Evolutionary conservation across 306 rosid species (phyloP), one percentile per base, ranked within the genome.

Genomic region (Cucurbita pepo): DNA sequence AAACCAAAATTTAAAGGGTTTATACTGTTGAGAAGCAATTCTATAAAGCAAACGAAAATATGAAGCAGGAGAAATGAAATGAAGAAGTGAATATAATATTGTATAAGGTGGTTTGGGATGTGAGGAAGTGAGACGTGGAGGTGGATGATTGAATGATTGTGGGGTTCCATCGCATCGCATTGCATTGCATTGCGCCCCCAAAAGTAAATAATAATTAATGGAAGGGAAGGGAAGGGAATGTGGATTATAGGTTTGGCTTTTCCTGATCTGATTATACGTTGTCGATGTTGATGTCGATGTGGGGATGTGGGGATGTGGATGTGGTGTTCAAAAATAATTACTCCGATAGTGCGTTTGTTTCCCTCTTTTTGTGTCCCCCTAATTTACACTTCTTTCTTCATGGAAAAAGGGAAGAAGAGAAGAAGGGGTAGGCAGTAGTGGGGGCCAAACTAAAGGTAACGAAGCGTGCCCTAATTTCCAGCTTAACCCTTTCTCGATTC

Each of bases 381-480:
- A 41, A 4, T 19, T 40, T n/a, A 38, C 25, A 62, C 8, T 53
- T 53, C 7, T 53, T 53, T 53, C 4, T 44, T 44, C 8, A 0
- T 41, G 0, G 13, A 44, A 44, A 10, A 45, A 45, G 51, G 50
- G 13, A 44, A 10, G 13, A 21, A 4, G 30, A 58, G 12, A 11
- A 9, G 5, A 58, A 25, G 4, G 13, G 5, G 22, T 2, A 10
- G 64, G 9, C 22, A 3, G 5, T 30, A 14, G 40, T 41, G 18
- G 34, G 70, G 70, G 52, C 13, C n/a, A 13, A 50, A n/a, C 14
- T 5, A 40, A 60, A 58, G 41, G 13, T 5, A 7, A 18, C 19
- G 4, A 18, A 2, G 71, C 71, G 71, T 64, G 71, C 71, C 70
- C 71, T 64, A 64, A 64, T 64, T 64, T 64, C 52, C 53, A 64